Evolutionary conservation across 2,329 filamentous ascomycete species (phyloP), one percentile per base, ranked within the genome.

Genomic region (Penicillium brasilianum): DNA sequence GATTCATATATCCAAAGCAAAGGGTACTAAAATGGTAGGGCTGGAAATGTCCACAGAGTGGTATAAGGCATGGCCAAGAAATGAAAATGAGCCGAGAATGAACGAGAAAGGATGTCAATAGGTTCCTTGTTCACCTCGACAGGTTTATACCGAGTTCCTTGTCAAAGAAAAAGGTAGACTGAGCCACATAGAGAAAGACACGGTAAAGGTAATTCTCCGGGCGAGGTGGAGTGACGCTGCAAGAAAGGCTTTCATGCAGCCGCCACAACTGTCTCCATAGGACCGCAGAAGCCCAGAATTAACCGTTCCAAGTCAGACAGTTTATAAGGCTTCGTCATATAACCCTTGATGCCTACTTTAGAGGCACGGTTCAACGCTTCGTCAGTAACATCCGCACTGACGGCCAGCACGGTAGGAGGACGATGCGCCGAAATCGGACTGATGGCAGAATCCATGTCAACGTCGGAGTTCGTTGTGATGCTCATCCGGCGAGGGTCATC

Each of bases 281-380:
- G 57, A 60, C 64, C 73, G 65, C 80, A 82, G 61, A 81, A 82
- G 58, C 81, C 79, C 37, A 80, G 67, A 52, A 89, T 88, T 69
- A 89, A 74, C 61, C 83, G 81, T 74, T 88, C 85, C 66, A 89
- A 76, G 73, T 89, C 87, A 58, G 82, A 75, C 58, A 88, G 77
- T 71, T 87, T 87, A 72, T 87, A 89, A 8, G 87, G 88, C 71
- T 90, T 90, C 41, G 86, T 88, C 81, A 90, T 85, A 67, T 88
- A 88, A 2, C 87, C 87, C 71, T 85, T 86, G 82, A 90, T 90
- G 39, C 87, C 88, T 6, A 85, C 86, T 67, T 82, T 81, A 7
- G 82, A 85, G 16, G 87, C 87, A 55, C 85, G 81, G 57, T 84
- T 82, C 57, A 89, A 77, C 9, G 87, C 87, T 49, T 84, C 84